Evolutionary conservation across 345 rosid species (phyloP).

Genomic region (Salix purpurea): DNA sequence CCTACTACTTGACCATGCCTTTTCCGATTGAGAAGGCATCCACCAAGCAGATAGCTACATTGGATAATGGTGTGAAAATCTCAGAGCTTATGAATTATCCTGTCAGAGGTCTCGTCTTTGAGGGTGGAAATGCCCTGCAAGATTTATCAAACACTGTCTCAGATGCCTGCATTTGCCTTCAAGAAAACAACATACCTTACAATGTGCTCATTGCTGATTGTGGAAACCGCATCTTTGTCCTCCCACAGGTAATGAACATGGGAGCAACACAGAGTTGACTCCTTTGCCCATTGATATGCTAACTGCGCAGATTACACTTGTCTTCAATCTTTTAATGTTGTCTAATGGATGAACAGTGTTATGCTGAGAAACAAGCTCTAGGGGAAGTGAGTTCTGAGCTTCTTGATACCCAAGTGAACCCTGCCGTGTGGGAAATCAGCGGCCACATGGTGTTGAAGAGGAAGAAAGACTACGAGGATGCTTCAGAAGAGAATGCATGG

Average conservation of each 20-base stretch:
- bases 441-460: slow-evolving; percentile 97
- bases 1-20: slow-evolving; percentile 70
- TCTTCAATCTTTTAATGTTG: neutral
- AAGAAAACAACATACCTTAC: slow-evolving; percentile 83
- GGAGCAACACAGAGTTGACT: neutral
- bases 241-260: slow-evolving; percentile 70
- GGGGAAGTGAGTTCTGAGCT: slow-evolving; percentile 79
- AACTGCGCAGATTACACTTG: neutral
- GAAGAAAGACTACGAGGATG: slow-evolving; percentile 82
- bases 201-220: slow-evolving; percentile 78
- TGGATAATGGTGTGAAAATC: slow-evolving; percentile 49
- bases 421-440: slow-evolving; percentile 97
- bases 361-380: slow-evolving; percentile 94
- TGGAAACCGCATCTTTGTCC: slow-evolving; percentile 68
- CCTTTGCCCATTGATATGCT: neutral
- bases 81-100: slow-evolving; percentile 71
- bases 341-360: slow-evolving; percentile 51
- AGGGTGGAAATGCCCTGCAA: slow-evolving; percentile 59
- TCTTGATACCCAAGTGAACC: slow-evolving; percentile 93
- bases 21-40: slow-evolving; percentile 90
- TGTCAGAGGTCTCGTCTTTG: slow-evolving; percentile 81
- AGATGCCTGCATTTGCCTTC: slow-evolving; percentile 75
- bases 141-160: slow-evolving; percentile 57
- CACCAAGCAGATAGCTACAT: slow-evolving; percentile 45
- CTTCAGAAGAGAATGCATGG: slow-evolving; percentile 88